Conservation (phyloP, 169 alveolate genomes). For the Eimeria mitis region DNA sequence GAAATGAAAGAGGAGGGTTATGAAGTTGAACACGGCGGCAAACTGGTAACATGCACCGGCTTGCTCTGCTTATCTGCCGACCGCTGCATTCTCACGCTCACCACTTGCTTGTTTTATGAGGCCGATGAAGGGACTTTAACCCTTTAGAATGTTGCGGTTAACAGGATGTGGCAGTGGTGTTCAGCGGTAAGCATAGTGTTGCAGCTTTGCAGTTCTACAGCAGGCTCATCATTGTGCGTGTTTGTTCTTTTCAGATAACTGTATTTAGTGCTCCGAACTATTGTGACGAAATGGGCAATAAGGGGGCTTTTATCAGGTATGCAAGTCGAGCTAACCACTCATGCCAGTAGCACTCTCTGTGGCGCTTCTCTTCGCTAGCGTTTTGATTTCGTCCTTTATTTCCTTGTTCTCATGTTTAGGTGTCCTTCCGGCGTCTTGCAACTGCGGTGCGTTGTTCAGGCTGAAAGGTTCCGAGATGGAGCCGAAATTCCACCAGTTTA, state of each 20-base stretch:
- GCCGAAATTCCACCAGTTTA: slow-evolving; percentile 94
- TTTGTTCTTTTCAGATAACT: slow-evolving; percentile 90
- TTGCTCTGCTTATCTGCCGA: neutral
- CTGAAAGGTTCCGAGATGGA: slow-evolving; percentile 94
- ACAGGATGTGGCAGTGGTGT: neutral
- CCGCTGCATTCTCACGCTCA: neutral
- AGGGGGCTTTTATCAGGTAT: slow-evolving; percentile 90
- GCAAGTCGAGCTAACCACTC: neutral
- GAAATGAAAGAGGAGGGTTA: slow-evolving; percentile 99
- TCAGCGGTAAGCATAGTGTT: neutral
- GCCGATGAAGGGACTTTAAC: neutral
- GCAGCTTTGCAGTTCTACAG: neutral
- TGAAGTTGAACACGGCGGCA: slow-evolving; percentile 98
- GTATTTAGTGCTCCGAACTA: slow-evolving; percentile 99
- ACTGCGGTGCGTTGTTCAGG: slow-evolving; percentile 57
- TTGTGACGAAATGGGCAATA: slow-evolving; percentile 99
- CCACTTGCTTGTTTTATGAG: neutral
- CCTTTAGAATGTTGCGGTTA: neutral
- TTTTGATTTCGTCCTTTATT: neutral
- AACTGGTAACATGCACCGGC: slow-evolving; percentile 85
- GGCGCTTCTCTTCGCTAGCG: neutral
- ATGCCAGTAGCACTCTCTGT: neutral
- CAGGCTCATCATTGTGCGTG: neutral
- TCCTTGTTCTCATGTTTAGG: neutral
- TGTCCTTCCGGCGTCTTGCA: neutral